These are phyloP conservation scores for Elsinoe australis DNA, from an alignment of 2,329 filamentous ascomycete genomes.

Conservation along the genomic window DNA sequence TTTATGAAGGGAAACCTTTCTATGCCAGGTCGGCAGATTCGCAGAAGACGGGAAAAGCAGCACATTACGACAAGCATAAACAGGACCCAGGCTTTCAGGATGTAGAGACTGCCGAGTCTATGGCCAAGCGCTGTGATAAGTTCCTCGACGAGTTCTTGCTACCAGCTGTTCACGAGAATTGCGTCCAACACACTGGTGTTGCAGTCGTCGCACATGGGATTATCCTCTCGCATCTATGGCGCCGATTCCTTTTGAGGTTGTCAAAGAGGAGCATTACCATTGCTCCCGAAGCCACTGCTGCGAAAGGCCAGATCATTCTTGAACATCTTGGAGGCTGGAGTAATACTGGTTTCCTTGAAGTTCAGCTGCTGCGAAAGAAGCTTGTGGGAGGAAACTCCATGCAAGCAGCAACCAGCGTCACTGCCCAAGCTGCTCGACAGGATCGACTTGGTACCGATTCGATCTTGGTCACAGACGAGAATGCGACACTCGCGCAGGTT, in stretches of 20 bases:
- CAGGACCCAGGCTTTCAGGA: constrained; percentile 43
- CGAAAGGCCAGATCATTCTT: constrained; percentile 35
- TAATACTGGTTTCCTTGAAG: constrained; percentile 56
- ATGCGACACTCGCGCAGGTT: no score
- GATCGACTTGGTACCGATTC: no score
- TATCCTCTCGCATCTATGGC: constrained; percentile 63
- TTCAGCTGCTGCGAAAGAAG: not conserved
- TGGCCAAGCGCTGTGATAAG: constrained; percentile 54
- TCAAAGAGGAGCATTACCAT: constrained; percentile 40
- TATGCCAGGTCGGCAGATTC: constrained; percentile 34
- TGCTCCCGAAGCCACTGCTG: constrained; percentile 36
- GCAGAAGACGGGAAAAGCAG: constrained; percentile 33
- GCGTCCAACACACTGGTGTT: constrained; percentile 35
- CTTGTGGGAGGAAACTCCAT: no score
- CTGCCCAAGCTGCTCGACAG: no score
- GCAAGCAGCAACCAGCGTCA: not conserved
- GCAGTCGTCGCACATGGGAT: constrained; percentile 78
- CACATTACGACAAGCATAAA: constrained; percentile 34
- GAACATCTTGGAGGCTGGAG: constrained; percentile 54
- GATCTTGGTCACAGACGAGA: no score
- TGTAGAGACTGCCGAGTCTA: constrained; percentile 60
- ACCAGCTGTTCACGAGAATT: constrained; percentile 43
- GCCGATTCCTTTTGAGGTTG: constrained; percentile 52
- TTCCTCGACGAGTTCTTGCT: constrained; percentile 61
- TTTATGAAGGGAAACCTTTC: constrained; percentile 58